Evolutionary conservation across 805 yeast genomes (phyloP).

Genomic region (Scheffersomyces stipitis): DNA sequence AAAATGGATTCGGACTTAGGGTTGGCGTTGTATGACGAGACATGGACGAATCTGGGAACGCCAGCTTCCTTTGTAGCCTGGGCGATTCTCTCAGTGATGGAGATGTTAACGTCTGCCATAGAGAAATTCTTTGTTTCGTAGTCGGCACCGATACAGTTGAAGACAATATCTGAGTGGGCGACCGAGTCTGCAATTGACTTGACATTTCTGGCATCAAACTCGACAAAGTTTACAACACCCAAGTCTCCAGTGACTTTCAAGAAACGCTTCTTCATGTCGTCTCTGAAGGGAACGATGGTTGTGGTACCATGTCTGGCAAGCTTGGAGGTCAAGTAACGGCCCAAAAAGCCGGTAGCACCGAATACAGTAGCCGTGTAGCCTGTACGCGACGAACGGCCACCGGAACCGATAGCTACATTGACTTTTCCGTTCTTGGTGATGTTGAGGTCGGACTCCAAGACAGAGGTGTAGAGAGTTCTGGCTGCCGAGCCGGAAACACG

Average conservation of each 20-base stretch:
- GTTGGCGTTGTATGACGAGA: slow-evolving; percentile 75
- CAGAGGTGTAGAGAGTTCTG: slow-evolving; percentile 42
- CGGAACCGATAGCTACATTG: slow-evolving; percentile 66
- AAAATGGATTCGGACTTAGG: slow-evolving; percentile 66
- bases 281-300: slow-evolving; percentile 77
- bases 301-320: slow-evolving; percentile 81
- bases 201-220: slow-evolving; percentile 77
- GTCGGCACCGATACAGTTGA: slow-evolving; percentile 76
- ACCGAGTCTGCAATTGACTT: slow-evolving; percentile 75
- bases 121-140: slow-evolving; percentile 75
- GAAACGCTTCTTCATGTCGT: slow-evolving; percentile 73
- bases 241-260: slow-evolving; percentile 82
- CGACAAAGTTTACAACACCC: slow-evolving; percentile 83
- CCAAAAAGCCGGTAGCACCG: slow-evolving; percentile 78
- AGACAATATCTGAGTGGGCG: slow-evolving; percentile 78
- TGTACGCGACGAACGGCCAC: slow-evolving; percentile 82
- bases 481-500: slow-evolving; percentile 5
- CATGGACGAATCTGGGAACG: slow-evolving; percentile 74
- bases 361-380: slow-evolving; percentile 89
- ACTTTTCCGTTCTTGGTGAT: slow-evolving; percentile 78
- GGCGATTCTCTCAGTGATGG: slow-evolving; percentile 74
- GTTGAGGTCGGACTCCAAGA: slow-evolving; percentile 57
- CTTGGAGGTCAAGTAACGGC: slow-evolving; percentile 67
- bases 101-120: slow-evolving; percentile 83
- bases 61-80: slow-evolving; percentile 66